These are phyloP conservation scores for Kuraishia ogatae DNA, from an alignment of 805 yeast genomes.

Conservation along the genomic window DNA sequence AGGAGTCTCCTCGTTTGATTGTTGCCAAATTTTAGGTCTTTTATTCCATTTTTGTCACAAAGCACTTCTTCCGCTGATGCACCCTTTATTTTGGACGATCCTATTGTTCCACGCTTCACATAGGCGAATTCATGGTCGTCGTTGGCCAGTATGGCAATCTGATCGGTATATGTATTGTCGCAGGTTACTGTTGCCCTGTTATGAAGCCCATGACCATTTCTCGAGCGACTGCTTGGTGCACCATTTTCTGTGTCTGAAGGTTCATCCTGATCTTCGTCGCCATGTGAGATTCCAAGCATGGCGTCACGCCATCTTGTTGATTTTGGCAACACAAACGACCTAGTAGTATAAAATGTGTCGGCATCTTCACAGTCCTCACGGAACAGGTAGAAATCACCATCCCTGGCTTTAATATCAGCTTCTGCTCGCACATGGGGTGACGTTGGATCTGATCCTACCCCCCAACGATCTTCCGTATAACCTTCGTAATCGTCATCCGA, in stretches of 20 bases:
- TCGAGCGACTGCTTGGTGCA: background rate
- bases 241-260: background rate
- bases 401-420: background rate
- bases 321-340: background rate
- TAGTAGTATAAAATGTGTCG: constrained; percentile 4
- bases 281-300: background rate
- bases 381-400: background rate
- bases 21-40: background rate
- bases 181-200: background rate
- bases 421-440: background rate
- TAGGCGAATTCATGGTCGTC: constrained; percentile 5
- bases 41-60: background rate
- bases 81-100: background rate
- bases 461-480: background rate
- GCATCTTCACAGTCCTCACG: constrained; percentile 5
- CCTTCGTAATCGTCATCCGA: constrained; percentile 3
- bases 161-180: background rate
- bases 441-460: background rate
- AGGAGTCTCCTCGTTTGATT: constrained; percentile 2
- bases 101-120: background rate
- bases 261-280: background rate
- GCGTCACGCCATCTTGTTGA: background rate
- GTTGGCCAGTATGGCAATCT: constrained; percentile 4
- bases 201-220: background rate
- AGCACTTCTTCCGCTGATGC: background rate